Percentiles rank a stretch among this genome's conserved stretches.
Evolutionary conservation across 202 grass and related monocot species (phyloP).

Genomic region (Zizania palustris): DNA sequence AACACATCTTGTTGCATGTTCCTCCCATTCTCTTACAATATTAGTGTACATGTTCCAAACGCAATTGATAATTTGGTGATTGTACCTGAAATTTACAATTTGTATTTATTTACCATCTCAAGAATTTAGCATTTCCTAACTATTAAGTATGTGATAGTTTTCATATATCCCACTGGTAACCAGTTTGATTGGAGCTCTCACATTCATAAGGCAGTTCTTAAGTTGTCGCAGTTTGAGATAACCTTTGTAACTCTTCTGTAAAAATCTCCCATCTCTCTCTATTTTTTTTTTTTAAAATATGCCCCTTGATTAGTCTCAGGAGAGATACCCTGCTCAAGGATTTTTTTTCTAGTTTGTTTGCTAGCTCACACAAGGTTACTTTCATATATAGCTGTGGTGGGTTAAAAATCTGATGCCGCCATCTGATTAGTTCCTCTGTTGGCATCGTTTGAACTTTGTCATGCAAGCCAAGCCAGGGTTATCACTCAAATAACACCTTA

Average conservation of each 20-base stretch:
- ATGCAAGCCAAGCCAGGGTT: neutral
- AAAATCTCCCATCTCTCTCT: neutral
- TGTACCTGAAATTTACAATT: constrained; percentile 6
- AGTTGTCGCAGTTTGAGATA: constrained; percentile 14
- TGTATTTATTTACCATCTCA: constrained; percentile 6
- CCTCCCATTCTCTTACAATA: constrained; percentile 5
- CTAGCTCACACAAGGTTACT: neutral
- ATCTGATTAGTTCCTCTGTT: constrained; percentile 1
- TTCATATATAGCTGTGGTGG: constrained; percentile 18
- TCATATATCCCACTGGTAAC: constrained; percentile 5
- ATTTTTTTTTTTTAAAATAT: constrained; percentile 4
- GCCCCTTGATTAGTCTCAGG: neutral
- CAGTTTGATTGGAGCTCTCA: constrained; percentile 2
- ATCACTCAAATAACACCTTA: neutral
- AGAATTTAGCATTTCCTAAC: neutral
- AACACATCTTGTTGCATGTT: constrained; percentile 26
- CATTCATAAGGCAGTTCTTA: neutral
- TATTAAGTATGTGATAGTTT: neutral
- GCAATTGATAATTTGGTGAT: neutral
- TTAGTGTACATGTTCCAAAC: neutral
- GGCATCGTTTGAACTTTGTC: neutral
- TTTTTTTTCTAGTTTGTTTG: neutral
- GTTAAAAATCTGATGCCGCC: neutral
- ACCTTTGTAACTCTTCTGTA: neutral
- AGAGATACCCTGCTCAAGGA: neutral